Conservation (phyloP, 2,329 filamentous ascomycete genomes). For the Phoma sp. region DNA sequence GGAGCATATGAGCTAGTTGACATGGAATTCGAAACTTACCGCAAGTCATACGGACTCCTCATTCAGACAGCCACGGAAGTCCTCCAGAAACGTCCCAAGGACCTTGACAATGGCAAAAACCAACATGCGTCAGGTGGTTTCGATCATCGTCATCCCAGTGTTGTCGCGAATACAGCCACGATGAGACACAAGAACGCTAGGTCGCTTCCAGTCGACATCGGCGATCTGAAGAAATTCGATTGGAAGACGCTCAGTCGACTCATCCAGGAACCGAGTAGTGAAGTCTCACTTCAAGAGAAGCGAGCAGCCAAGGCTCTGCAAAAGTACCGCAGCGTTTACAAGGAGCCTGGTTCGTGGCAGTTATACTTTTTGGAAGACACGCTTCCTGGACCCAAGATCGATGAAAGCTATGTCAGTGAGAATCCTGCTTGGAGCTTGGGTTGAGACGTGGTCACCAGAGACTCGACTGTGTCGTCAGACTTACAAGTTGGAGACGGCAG, state of each 20-base stretch:
- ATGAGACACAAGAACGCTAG: background rate
- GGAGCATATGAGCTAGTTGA: slow-evolving; percentile 4
- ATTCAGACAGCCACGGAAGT: background rate
- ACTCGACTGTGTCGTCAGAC: too few species aligned
- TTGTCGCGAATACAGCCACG: slow-evolving; percentile 1
- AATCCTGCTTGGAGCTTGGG: slow-evolving; percentile 8
- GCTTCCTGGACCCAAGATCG: slow-evolving; percentile 6
- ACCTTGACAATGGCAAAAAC: slow-evolving; percentile 8
- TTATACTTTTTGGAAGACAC: slow-evolving; percentile 17
- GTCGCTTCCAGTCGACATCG: slow-evolving; percentile 7
- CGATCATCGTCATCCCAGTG: slow-evolving; percentile 14
- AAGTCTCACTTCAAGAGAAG: slow-evolving; percentile 13
- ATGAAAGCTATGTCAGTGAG: slow-evolving; percentile 7
- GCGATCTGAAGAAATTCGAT: slow-evolving; percentile 12
- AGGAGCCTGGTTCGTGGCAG: slow-evolving; percentile 15
- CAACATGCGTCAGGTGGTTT: background rate
- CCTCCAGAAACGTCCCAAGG: slow-evolving; percentile 7
- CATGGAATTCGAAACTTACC: background rate
- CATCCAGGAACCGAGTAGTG: slow-evolving; percentile 8
- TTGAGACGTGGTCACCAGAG: background rate
- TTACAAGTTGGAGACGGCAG: too few species aligned
- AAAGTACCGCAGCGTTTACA: slow-evolving; percentile 14
- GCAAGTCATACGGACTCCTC: background rate
- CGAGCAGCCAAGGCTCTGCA: slow-evolving; percentile 10
- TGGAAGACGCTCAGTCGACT: slow-evolving; percentile 15